Percentiles rank a stretch among this genome's conserved stretches.
These are phyloP conservation scores for Russula foetens DNA, from an alignment of 768 basidiomycete species.

Conservation along the genomic window DNA sequence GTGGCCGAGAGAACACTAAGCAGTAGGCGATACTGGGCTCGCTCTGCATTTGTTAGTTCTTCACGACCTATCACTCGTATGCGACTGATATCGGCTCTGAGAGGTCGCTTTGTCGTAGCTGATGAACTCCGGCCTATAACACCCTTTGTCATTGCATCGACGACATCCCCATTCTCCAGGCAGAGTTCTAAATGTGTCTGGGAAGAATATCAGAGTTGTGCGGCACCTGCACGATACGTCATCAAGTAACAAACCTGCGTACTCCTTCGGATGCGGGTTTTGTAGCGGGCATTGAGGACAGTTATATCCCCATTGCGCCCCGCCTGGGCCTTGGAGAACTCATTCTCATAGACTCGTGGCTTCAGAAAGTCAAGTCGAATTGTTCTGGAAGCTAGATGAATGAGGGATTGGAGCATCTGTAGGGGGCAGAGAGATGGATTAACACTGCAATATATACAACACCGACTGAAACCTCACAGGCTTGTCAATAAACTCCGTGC, in stretches of 20 bases:
- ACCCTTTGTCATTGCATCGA: neutral
- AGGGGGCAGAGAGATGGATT: neutral
- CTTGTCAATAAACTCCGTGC: neutral
- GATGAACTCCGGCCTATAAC: neutral
- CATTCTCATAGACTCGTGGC: slow-evolving; percentile 1
- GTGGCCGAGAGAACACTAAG: neutral
- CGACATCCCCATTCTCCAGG: neutral
- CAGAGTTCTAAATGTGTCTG: neutral
- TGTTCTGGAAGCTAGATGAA: neutral
- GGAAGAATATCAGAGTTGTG: neutral
- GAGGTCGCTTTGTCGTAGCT: neutral
- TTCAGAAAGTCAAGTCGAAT: neutral
- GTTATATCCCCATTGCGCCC: neutral
- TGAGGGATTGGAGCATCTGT: neutral
- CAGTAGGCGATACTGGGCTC: slow-evolving; percentile 5
- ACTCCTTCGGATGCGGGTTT: slow-evolving; percentile 5
- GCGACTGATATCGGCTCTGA: neutral
- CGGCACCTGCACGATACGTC: neutral
- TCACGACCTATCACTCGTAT: slow-evolving; percentile 12
- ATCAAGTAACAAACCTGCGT: neutral
- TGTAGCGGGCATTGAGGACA: slow-evolving; percentile 6
- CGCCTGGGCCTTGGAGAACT: neutral
- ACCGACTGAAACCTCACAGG: neutral
- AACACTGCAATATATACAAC: neutral
- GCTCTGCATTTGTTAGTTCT: slow-evolving; percentile 4